These are phyloP conservation scores for Candida awuae DNA, from an alignment of 805 yeast species.

Conservation along the genomic window DNA sequence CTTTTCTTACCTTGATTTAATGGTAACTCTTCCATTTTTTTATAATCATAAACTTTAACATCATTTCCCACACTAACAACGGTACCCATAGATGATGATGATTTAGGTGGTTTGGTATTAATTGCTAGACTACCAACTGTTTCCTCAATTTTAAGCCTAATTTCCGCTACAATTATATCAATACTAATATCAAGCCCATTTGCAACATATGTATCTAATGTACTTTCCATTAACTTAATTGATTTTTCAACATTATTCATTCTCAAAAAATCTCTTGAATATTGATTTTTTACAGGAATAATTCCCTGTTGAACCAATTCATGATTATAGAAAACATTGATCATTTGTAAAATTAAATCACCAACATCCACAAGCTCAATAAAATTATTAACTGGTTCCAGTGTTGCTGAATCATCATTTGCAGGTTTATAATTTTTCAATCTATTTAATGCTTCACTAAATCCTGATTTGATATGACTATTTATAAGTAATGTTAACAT, in stretches of 20 bases:
- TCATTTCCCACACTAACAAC: conserved; percentile 1
- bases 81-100: conserved; percentile 7
- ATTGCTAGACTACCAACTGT: conserved; percentile 23
- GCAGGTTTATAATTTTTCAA: conserved; percentile 68
- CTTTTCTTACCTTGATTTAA: conserved; percentile 34
- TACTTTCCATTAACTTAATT: conserved; percentile 53
- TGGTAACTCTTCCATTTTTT: conserved; percentile 14
- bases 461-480: conserved; percentile 78
- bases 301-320: conserved; percentile 56
- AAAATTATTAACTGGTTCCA: conserved; percentile 82
- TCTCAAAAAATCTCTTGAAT: conserved; percentile 69
- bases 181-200: conserved; percentile 90
- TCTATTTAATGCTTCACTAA: conserved; percentile 67
- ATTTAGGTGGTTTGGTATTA: conserved; percentile 8
- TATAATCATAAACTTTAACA: conserved; percentile 9
- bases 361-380: conserved; percentile 90
- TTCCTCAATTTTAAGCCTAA: conserved; percentile 24
- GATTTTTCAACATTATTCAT: conserved; percentile 69
- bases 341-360: conserved; percentile 86
- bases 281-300: conserved; percentile 37
- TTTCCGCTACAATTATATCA: conserved; percentile 76
- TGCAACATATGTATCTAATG: conserved; percentile 84
- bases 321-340: conserved; percentile 82
- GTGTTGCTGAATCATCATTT: conserved; percentile 26
- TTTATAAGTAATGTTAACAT: conserved; percentile 56